phyloP scores from a whole-genome alignment of 768 basidiomycete genomes.

The Lactarius sp. region DNA sequence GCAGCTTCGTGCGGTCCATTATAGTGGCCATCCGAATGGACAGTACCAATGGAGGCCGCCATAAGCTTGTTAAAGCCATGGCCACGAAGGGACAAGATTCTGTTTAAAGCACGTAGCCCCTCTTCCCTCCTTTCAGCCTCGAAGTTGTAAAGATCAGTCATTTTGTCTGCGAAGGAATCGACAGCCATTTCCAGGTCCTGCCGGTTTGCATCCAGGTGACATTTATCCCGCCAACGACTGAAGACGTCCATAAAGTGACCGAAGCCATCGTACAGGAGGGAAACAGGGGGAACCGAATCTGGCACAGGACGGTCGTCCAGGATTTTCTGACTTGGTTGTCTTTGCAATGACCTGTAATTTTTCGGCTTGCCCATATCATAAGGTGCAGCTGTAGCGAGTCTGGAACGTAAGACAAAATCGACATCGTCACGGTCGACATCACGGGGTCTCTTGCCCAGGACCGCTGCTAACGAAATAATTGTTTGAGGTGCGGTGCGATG shows the following conservation, averaged over 20 bases:
- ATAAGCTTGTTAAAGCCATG: too few species aligned
- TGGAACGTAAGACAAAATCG: background rate
- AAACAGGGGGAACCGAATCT: background rate
- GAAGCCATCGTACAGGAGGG: constrained; percentile 3
- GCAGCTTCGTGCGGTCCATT: background rate
- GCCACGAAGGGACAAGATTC: background rate
- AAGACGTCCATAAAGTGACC: background rate
- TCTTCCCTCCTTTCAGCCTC: too few species aligned
- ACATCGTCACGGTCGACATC: background rate
- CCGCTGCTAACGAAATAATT: background rate
- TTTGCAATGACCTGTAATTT: background rate
- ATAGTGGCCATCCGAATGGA: background rate
- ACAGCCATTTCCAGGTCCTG: too few species aligned
- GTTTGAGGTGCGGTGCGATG: too few species aligned
- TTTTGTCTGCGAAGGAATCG: too few species aligned
- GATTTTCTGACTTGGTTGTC: background rate
- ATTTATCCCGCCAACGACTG: too few species aligned
- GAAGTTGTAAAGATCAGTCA: too few species aligned
- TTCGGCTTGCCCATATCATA: background rate
- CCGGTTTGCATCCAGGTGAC: too few species aligned
- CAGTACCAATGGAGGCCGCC: background rate
- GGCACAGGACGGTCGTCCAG: background rate
- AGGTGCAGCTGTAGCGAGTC: background rate
- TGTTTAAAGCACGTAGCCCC: too few species aligned
- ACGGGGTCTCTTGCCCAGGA: too few species aligned